Evolutionary conservation across 2,329 filamentous ascomycete species (phyloP).

Genomic region (Calonectria fujianensis): DNA sequence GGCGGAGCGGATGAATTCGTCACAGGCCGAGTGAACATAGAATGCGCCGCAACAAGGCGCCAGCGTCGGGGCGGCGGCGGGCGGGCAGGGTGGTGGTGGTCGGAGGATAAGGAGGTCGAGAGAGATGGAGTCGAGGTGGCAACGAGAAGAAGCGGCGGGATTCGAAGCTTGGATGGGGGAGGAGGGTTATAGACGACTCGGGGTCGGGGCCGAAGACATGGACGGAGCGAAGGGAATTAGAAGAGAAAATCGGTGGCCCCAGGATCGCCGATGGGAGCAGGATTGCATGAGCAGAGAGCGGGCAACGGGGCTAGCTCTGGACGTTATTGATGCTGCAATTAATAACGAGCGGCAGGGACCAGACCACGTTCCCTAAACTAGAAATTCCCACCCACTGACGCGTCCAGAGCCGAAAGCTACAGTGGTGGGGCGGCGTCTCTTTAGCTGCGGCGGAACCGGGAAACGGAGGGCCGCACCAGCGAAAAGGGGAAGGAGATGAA

Average conservation of each 20-base stretch:
- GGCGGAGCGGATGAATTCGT: constrained; percentile 62
- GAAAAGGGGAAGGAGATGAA: constrained; percentile 42
- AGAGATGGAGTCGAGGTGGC: neutral
- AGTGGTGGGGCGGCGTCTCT: constrained; percentile 50
- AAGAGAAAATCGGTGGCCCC: neutral
- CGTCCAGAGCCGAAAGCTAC: constrained; percentile 46
- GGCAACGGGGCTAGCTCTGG: constrained; percentile 20
- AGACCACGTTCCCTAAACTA: constrained; percentile 55
- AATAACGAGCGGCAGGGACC: constrained; percentile 56
- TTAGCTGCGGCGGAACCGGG: constrained; percentile 30
- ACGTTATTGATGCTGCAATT: constrained; percentile 46
- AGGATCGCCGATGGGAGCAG: constrained; percentile 30
- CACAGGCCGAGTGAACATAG: constrained; percentile 49
- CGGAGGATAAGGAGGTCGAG: constrained; percentile 44
- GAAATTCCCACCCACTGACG: constrained; percentile 52
- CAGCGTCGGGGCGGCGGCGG: constrained; percentile 52
- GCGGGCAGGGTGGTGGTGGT: constrained; percentile 38
- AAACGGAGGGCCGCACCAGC: constrained; percentile 22
- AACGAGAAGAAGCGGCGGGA: neutral
- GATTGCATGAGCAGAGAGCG: constrained; percentile 20
- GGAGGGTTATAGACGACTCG: neutral
- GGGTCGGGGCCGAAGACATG: neutral
- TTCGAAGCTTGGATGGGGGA: neutral
- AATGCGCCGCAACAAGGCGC: constrained; percentile 51
- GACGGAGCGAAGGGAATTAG: constrained; percentile 17